Evolutionary conservation across 306 rosid genomes (phyloP), one percentile per base, ranked within the genome.

Genomic region (Lathyrus tuberosus): DNA sequence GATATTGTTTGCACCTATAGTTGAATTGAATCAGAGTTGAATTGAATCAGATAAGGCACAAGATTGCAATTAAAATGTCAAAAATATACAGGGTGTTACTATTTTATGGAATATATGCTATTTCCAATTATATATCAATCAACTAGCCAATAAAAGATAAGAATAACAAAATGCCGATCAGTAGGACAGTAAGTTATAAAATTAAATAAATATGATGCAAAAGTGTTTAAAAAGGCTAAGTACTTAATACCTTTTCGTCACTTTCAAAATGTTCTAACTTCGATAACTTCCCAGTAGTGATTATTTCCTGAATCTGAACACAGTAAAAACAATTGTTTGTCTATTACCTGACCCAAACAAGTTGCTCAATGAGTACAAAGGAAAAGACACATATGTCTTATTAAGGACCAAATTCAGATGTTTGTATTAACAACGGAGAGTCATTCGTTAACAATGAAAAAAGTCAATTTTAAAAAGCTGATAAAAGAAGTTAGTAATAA

Each of bases 291-390:
- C 96, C 97, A 31, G 88, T 88, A 40, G 91, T 84, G 70, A 90
- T 85, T 70, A 94, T 94, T 91, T 90, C 98, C 76, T 94, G 97
- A 80, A 94, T 85, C 98, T 90, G 92, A 81, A 78, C 63, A 49
- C 40, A 78, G 67, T 57, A 72, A 72, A 65, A 70, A 33, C 47
- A 71, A 62, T 12, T 47, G 66, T 67, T 65, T 80, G 47, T 37
- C 14, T 65, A 70, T 76, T 73, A 78, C 18, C 43, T 52, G 53
- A 49, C 51, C 22, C 14, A 72, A 59, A 22, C 14, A 63, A 65
- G 63, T 26, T n/a, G 20, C 47, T 13, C 28, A 37, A 73, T 6
- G 37, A 14, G 44, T 62, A 51, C 26, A 48, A 28, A 49, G 61
- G 70, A 69, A 24, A 20, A 53, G 43, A 20, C 61, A 40, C 44